These are phyloP conservation scores for Paraconiothyrium brasiliense DNA, from an alignment of 2,329 filamentous ascomycete species.

Conservation along the genomic window DNA sequence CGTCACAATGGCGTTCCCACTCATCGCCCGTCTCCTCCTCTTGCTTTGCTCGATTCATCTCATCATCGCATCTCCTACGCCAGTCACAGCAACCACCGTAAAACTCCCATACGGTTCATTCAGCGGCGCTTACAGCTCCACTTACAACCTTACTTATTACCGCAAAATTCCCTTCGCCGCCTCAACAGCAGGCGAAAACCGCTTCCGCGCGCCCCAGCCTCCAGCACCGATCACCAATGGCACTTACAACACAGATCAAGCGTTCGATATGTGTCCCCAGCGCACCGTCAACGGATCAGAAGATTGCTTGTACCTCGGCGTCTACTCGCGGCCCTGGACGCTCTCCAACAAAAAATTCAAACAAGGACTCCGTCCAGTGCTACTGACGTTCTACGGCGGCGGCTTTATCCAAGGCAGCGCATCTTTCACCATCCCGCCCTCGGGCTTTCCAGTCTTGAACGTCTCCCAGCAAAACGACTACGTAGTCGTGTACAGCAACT, in stretches of 20 bases:
- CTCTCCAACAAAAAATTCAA: constrained; percentile 13
- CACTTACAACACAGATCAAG: constrained; percentile 64
- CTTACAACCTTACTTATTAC: constrained; percentile 68
- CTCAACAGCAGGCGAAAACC: constrained; percentile 65
- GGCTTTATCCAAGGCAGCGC: constrained; percentile 68
- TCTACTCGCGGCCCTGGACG: constrained; percentile 68
- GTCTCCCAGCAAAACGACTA: constrained; percentile 62
- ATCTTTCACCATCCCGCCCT: constrained; percentile 64
- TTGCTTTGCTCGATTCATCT: constrained; percentile 1
- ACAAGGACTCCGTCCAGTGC: constrained; percentile 61
- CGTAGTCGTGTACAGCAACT: constrained; percentile 63
- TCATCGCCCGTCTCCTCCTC: constrained; percentile 2
- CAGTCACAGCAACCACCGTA: constrained; percentile 28
- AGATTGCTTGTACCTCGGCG: constrained; percentile 69
- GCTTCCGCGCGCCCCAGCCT: constrained; percentile 69
- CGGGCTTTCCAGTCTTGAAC: constrained; percentile 67
- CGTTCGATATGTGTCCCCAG: constrained; percentile 68
- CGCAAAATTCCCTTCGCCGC: constrained; percentile 70
- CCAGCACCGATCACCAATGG: constrained; percentile 58
- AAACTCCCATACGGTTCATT: constrained; percentile 55
- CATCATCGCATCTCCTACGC: constrained; percentile 23
- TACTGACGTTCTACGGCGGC: constrained; percentile 70
- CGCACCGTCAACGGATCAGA: constrained; percentile 65
- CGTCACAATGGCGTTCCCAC: constrained; percentile 26
- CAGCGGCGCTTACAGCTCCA: constrained; percentile 60